phyloP scores from a whole-genome alignment of 495 filamentous ascomycete genomes.

The Baudoinia panamericana region DNA sequence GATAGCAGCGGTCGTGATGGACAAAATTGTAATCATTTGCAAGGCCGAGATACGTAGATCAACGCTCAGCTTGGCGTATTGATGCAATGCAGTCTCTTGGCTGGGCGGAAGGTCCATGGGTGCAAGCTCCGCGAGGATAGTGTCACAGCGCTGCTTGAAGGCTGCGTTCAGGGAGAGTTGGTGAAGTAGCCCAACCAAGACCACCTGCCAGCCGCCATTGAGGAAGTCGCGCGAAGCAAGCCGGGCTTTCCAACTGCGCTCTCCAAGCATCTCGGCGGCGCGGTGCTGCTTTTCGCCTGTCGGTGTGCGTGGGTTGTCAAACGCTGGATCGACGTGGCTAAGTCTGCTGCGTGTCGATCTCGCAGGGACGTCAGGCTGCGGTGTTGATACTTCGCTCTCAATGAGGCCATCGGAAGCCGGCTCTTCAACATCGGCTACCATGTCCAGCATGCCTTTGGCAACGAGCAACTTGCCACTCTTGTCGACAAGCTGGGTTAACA shows the following conservation, averaged over 20 bases:
- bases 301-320: constrained; percentile 15
- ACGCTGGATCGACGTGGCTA: constrained; percentile 64
- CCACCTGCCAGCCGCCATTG: constrained; percentile 81
- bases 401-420: constrained; percentile 45
- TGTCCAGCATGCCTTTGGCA: constrained; percentile 50
- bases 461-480: constrained; percentile 66
- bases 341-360: constrained; percentile 76
- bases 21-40: constrained; percentile 77
- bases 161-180: constrained; percentile 67
- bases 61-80: constrained; percentile 63
- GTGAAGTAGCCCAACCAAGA: constrained; percentile 74
- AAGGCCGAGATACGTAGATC: constrained; percentile 70
- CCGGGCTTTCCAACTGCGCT: constrained; percentile 72
- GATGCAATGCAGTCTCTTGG: constrained; percentile 52
- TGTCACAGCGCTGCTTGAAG: constrained; percentile 58
- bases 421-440: constrained; percentile 50
- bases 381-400: constrained; percentile 37
- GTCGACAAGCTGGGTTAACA: constrained; percentile 76
- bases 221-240: constrained; percentile 73
- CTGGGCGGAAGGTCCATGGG: constrained; percentile 62
- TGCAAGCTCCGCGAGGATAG: constrained; percentile 63
- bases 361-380: constrained; percentile 39
- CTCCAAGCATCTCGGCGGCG: constrained; percentile 62
- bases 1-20: constrained; percentile 71
- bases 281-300: constrained; percentile 33